Base-by-base conservation (phyloP, 805 yeast species). In the Kregervanrija fluxuum region DNA sequence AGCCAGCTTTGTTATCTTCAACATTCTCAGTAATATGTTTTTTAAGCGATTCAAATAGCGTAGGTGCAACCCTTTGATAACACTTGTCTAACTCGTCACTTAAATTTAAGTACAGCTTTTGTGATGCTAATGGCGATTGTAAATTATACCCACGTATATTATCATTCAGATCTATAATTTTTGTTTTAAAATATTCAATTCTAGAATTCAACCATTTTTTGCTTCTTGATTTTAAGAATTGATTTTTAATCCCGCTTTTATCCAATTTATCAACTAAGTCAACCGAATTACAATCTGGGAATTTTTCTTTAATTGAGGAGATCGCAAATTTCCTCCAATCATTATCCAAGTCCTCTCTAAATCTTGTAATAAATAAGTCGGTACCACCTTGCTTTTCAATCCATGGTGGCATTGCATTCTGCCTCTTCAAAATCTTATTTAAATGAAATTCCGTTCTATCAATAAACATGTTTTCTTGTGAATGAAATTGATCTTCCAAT, bases 371-470 rank as follows among this genome's bases (percentile, higher is more conserved):
- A 33, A 74, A 75, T 2, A 54, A 48, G 37, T 74, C 71, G 4
- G 82, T 76, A 2, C 76, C 70, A 14, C 75, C 69, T 60, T 85
- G 93, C 44, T 77, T 80, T 54, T 87, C 95, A 33, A 89, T 82
- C 96, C 96, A 89, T 0, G 95, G 95, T 0, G 96, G 95, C 10
- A 80, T 67, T 1, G 86, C 80, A 40, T 86, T 89, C 60, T 89
- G 96, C 37, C 77, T 74, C 49, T 73, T 76, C 45, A 89, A 64
- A 38, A 89, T 82, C 49, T 85, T 79, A 62, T 89, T 89, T 65
- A 89, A 62, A 58, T 87, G 86, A 59, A 80, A 86, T 53, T 82
- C 95, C 43, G 79, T 85, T 48, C 74, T 74, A 60, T 77, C 93
- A 46, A 73, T 68, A 61, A 70, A 82, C 38, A 78, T 82, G 59